These are phyloP conservation scores for Populus hybrid DNA, from an alignment of 441 rosid species.

Conservation along the genomic window DNA sequence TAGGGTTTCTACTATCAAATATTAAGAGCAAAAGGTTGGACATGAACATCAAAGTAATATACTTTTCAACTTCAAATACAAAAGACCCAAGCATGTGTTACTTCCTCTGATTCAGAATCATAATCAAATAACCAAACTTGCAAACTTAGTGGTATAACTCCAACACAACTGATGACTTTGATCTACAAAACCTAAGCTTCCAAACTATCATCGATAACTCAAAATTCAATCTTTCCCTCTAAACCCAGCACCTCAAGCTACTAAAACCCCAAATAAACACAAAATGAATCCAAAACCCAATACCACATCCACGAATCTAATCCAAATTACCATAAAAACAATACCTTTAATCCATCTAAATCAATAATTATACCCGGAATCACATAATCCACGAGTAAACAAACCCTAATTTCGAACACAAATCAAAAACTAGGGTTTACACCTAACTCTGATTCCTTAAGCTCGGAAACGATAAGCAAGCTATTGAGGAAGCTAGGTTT, in stretches of 20 bases:
- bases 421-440: constrained; percentile 44
- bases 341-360: constrained; percentile 14
- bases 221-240: constrained; percentile 18
- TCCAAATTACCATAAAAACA: background rate
- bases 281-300: background rate
- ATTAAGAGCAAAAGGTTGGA: background rate
- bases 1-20: background rate
- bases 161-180: constrained; percentile 13
- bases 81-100: background rate
- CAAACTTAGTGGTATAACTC: background rate
- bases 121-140: background rate
- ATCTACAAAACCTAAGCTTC: constrained; percentile 21
- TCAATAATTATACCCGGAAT: background rate
- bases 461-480: constrained; percentile 24
- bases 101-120: background rate
- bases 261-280: constrained; percentile 14
- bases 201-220: constrained; percentile 7
- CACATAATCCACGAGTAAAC: constrained; percentile 20
- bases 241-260: constrained; percentile 22
- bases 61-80: background rate
- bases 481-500: constrained; percentile 47
- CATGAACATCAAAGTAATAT: background rate
- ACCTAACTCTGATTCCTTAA: constrained; percentile 25
- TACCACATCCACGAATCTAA: background rate
- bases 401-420: no score